Base-by-base conservation (phyloP, 1,284 basidiomycete species). In the Waitea zeae region DNA sequence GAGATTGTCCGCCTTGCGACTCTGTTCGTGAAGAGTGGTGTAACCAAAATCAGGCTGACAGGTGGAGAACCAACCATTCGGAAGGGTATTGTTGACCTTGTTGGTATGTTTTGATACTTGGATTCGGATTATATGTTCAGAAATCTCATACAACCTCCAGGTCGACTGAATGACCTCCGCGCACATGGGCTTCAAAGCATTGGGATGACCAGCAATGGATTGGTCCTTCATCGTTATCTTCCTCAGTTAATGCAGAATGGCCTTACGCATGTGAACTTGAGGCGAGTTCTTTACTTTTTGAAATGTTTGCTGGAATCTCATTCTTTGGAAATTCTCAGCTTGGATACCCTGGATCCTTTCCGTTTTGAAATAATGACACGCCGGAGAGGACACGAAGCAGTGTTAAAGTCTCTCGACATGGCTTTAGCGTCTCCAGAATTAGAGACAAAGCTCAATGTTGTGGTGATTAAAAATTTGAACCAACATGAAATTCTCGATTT, bases 21-120 rank as follows among this genome's bases (percentile, higher is more conserved):
- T 17, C 54, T 90, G 17, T 92, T 92, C 42, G 83, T 92, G 3
- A 66, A 67, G 49, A 72, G 67, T 46, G 87, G 87, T 2, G 78
- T 92, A 26, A 81, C 64, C 17, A 92, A 92, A 55, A 87, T 92
- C 42, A 62, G 87, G 4, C 52, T 92, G 29, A 92, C 87, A 0
- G 87, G 88, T 2, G 87, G 87, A 31, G 87, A 92, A 46, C 87
- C 88, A 2, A 90, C 83, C 0, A 63, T 92, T 22, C 65, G 87
- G 31, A 82, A 74, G 49, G 81, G 75, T n/a, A 61, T 92, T 20
- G 56, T 65, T 3, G 70, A 77, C 20, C 67, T 92, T 38, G 70
- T 90, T 31, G 55, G 79, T 77, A 44, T 44, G 64, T 54, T 20
- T n/a, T n/a, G n/a, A n/a, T n/a, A n/a, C n/a, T n/a, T n/a, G n/a